phyloP scores from a whole-genome alignment of 1,139 yeast species.

The Debaryomyces subglobosus region DNA sequence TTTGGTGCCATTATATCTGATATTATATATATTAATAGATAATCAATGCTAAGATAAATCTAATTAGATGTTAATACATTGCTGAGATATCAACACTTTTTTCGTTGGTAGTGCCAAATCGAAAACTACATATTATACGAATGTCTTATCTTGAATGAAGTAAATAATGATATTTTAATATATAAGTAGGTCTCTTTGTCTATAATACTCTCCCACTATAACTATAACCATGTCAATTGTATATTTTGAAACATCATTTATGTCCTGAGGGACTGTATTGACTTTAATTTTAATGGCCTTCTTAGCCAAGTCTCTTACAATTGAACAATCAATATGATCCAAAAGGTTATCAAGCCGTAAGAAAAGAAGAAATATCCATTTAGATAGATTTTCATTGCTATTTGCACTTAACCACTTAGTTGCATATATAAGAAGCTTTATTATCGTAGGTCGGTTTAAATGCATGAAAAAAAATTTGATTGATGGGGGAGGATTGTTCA shows the following conservation, averaged over 20 bases:
- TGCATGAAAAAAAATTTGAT: conserved; percentile 21
- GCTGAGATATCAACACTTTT: conserved; percentile 6
- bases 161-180: neutral
- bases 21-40: neutral
- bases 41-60: neutral
- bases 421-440: conserved; percentile 38
- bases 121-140: neutral
- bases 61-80: neutral
- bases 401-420: conserved; percentile 44
- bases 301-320: conserved; percentile 42
- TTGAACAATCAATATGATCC: conserved; percentile 37
- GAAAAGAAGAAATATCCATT: conserved; percentile 43
- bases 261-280: conserved; percentile 9
- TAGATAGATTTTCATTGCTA: conserved; percentile 31
- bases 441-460: conserved; percentile 36
- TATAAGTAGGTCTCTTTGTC: conserved; percentile 36
- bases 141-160: neutral
- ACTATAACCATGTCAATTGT: conserved; percentile 38
- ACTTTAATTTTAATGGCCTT: conserved; percentile 31
- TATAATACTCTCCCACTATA: conserved; percentile 38
- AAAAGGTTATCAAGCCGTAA: conserved; percentile 38
- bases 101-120: conserved; percentile 3
- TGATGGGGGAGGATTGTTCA: conserved; percentile 33
- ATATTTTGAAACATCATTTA: conserved; percentile 20
- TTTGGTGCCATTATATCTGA: conserved; percentile 28